Conservation (phyloP, 345 rosid genomes). For the Eucalyptus erythrocorys region DNA sequence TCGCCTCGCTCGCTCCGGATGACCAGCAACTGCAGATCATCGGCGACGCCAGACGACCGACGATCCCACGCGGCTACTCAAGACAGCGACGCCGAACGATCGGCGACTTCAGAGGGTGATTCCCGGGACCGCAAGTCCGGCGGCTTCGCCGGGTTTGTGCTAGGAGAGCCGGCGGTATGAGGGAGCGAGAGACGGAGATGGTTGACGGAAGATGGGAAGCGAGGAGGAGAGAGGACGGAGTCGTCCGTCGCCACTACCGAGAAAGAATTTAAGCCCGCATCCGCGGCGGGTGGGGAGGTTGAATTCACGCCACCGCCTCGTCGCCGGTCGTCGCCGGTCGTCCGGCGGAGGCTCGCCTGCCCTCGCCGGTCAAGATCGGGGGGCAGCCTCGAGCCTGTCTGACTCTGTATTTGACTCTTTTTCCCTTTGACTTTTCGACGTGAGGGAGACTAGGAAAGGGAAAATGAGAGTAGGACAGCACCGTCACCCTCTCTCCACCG, state of each 20-base stretch:
- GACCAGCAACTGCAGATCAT: background rate
- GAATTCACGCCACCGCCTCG: background rate
- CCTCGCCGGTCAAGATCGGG: background rate
- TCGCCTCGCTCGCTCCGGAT: background rate
- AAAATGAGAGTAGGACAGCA: too few species aligned
- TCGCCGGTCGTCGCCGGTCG: background rate
- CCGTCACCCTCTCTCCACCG: too few species aligned
- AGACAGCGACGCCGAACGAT: background rate
- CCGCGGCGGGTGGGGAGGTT: background rate
- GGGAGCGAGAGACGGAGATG: background rate
- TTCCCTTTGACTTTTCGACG: background rate
- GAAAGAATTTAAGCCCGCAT: background rate
- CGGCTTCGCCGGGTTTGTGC: background rate
- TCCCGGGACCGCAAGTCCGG: background rate
- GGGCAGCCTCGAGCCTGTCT: background rate
- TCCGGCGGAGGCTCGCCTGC: background rate
- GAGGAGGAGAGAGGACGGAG: background rate
- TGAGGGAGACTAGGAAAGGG: background rate
- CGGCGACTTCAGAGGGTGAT: background rate
- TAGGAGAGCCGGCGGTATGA: background rate
- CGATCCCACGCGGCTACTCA: background rate
- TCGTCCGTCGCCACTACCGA: background rate
- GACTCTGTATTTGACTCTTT: background rate
- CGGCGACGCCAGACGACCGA: background rate
- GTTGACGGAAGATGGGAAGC: background rate